Evolutionary conservation across 2,329 filamentous ascomycete species (phyloP).

Genomic region (Fusarium nematophilum): DNA sequence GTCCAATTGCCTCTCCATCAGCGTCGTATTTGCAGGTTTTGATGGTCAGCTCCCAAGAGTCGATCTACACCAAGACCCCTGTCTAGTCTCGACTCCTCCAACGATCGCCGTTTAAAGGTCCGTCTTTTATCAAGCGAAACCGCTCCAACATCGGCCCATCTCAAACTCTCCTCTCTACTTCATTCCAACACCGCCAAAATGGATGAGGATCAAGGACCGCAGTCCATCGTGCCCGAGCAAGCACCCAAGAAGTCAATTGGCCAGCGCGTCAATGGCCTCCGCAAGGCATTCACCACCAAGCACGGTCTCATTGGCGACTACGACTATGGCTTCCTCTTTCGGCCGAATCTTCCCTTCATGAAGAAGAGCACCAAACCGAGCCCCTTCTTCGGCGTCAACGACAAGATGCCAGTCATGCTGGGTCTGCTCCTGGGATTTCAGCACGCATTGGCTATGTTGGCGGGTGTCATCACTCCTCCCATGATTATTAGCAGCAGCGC

Average conservation of each 20-base stretch:
- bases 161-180: constrained; percentile 15
- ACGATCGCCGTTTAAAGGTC: constrained; percentile 14
- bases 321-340: constrained; percentile 91
- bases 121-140: constrained; percentile 8
- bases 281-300: constrained; percentile 63
- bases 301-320: constrained; percentile 86
- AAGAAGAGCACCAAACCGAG: constrained; percentile 63
- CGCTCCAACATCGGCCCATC: constrained; percentile 2
- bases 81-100: constrained; percentile 4
- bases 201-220: constrained; percentile 68
- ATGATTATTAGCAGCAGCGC: constrained; percentile 76
- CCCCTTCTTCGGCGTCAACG: constrained; percentile 87
- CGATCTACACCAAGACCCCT: constrained; percentile 20
- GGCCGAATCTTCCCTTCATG: constrained; percentile 85
- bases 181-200: constrained; percentile 48
- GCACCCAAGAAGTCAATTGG: constrained; percentile 47
- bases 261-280: constrained; percentile 42
- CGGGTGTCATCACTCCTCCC: constrained; percentile 81
- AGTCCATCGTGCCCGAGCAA: constrained; percentile 58
- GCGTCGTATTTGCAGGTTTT: background rate
- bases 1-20: background rate
- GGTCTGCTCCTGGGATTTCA: constrained; percentile 82
- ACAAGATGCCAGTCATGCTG: constrained; percentile 79
- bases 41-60: background rate
- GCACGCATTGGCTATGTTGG: constrained; percentile 81